Base-by-base conservation (phyloP, 1,284 basidiomycete species). In the Golubevia sp. region DNA sequence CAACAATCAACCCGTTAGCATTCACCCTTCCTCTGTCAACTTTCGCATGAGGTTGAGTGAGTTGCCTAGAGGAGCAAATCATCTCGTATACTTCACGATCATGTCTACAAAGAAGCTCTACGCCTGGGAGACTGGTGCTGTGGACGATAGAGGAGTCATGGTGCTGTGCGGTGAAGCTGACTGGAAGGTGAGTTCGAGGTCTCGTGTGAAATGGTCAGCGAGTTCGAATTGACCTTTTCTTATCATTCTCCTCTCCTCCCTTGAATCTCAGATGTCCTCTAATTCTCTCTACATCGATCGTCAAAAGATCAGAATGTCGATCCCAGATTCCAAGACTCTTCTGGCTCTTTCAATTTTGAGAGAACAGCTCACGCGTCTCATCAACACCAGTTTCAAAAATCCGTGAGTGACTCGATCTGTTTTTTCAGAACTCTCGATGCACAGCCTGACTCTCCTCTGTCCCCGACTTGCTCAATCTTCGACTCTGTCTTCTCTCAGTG, bases 91-190 rank as follows among this genome's bases (percentile, higher is more conserved):
- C 70, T 77, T 77, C 58, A 75, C 79, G 18, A 79, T 83, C 64
- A 72, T 83, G 71, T 74, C 76, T 67, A 69, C 65, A 49, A 68
- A 67, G 57, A 70, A 73, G 62, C 68, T 82, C 27, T 83, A 82
- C 56, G 80, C 80, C 5, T 79, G 79, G 73, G 80, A 83, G 56
- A 82, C 80, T 53, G 79, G 74, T 1, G 60, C 77, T n/a, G 71
- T 79, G 50, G 71, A 76, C 30, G 77, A 80, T 54, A 64, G 68
- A n/a, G 71, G 71, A 20, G 64, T 83, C 2, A 62, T 77, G 34
- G 66, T 82, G 53, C 56, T 80, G 7, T 80, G 79, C 53, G 80
- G 80, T 18, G 80, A 83, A 15, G 74, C 74, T 24, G 79, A 83
- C 58, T 79, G 73, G 52, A 73, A 71, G 25, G 56, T 65, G 63